A percentile compares a stretch with the other conserved stretches of the same genome.
phyloP scores from a whole-genome alignment of 106 monocot genomes.

The Iris macrosiphon region DNA sequence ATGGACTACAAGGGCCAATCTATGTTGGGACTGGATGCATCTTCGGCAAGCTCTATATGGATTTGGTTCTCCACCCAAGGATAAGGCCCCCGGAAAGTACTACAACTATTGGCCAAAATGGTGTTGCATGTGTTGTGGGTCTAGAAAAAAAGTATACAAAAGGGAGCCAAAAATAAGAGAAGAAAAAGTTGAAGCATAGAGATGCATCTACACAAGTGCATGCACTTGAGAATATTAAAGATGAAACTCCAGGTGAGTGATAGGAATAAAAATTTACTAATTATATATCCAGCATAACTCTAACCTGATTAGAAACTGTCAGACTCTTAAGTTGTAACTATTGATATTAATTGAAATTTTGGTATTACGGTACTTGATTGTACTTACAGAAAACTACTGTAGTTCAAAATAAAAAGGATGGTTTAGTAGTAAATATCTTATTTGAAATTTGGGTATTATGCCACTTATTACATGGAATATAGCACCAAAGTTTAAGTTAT shows the following conservation, averaged over 20 bases:
- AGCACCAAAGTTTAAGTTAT: no score
- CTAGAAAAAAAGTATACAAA: slow-evolving; percentile 27
- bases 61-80: slow-evolving; percentile 54
- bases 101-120: slow-evolving; percentile 76
- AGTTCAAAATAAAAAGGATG: no score
- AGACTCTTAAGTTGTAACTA: no score
- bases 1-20: slow-evolving; percentile 75
- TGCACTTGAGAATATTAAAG: slow-evolving; percentile 44
- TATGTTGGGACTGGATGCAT: slow-evolving; percentile 79
- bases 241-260: slow-evolving; percentile 31
- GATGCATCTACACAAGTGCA: slow-evolving; percentile 54
- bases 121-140: slow-evolving; percentile 46
- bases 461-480: no score
- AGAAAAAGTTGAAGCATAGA: slow-evolving; percentile 26
- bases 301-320: neutral
- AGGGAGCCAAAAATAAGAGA: slow-evolving; percentile 21
- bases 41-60: slow-evolving; percentile 71
- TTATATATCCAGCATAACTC: no score
- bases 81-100: slow-evolving; percentile 48
- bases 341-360: no score
- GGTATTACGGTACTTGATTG: no score
- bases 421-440: no score
- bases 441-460: no score
- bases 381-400: no score
- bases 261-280: no score